Evolutionary conservation across 768 basidiomycete genomes (phyloP), one percentile per base, ranked within the genome.

Genomic region (Psilocybe cyanescens): DNA sequence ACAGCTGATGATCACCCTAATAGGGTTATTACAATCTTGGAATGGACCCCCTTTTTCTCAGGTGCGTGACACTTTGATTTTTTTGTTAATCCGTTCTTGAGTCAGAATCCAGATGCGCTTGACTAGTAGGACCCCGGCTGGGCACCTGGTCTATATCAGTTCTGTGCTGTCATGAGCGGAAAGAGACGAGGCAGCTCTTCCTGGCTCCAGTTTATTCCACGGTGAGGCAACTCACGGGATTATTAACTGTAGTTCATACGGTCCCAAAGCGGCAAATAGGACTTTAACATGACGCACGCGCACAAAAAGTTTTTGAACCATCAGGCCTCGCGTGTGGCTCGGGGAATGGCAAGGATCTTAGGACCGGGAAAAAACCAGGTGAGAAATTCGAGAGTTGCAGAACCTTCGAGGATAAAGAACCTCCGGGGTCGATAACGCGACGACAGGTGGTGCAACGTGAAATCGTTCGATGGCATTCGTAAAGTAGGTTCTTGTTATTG

Each of bases 31-130:
- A 45, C 56, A 17, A 17, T 51, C 41, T 28, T 35, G 50, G 57
- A 17, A 7, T 28, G 47, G 48, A 49, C 57, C 57, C 57, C 57
- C 37, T 33, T 49, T 41, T 58, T 49, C 41, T 30, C 49, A 28
- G 19, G 8, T 50, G 29, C 14, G 57, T 58, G 57, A 58, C 57
- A 41, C 3, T 28, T 24, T n/a, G 46, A n/a, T 29, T 49, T 44
- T 28, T 35, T 16, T 29, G 37, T 16, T 6, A 24, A 8, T 17
- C 35, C 48, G 9, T 48, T 17, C 37, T 39, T 39, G 37, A 24
- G 24, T 24, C 24, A 24, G 24, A 24, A 44, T 12, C 39, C 33
- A 52, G 14, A 11, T 24, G 48, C 48, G n/a, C 57, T 46, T 46
- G 35, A 14, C 41, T 14, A 14, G 11, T n/a, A 44, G 41, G 41